Evolutionary conservation across 1,284 basidiomycete genomes (phyloP).

Genomic region (Boletus smithii): DNA sequence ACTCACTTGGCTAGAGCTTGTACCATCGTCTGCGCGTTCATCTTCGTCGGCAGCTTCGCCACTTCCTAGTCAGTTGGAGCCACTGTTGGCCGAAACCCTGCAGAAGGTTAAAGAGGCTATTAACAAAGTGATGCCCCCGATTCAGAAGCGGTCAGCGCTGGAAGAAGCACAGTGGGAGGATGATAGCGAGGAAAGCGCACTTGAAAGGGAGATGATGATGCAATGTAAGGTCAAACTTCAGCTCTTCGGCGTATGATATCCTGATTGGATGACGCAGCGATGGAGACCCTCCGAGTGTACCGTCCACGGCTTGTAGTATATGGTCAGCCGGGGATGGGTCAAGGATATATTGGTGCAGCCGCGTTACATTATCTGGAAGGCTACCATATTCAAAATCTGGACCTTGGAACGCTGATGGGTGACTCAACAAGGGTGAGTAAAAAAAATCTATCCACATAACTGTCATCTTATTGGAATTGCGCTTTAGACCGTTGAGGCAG

Average conservation of each 20-base stretch:
- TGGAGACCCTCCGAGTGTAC: slow-evolving; percentile 89
- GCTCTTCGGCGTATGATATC: not conserved
- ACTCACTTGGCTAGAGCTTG: slow-evolving; percentile 57
- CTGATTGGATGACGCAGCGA: slow-evolving; percentile 50
- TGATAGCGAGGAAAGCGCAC: slow-evolving; percentile 62
- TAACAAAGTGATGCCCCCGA: slow-evolving; percentile 64
- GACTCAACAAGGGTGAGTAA: slow-evolving; percentile 80
- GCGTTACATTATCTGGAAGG: slow-evolving; percentile 93
- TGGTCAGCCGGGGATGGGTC: slow-evolving; percentile 87
- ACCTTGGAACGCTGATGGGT: slow-evolving; percentile 84
- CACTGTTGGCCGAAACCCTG: slow-evolving; percentile 70
- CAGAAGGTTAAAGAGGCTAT: slow-evolving; percentile 73
- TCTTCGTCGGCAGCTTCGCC: slow-evolving; percentile 82
- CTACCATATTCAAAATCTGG: slow-evolving; percentile 91
- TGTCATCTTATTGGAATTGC: not conserved
- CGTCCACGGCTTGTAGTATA: slow-evolving; percentile 87
- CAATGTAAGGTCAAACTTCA: slow-evolving; percentile 59
- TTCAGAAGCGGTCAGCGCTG: slow-evolving; percentile 74
- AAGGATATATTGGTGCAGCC: slow-evolving; percentile 86
- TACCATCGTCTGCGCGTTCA: slow-evolving; percentile 93
- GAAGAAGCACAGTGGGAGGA: slow-evolving; percentile 95
- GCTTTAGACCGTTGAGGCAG: slow-evolving; percentile 81
- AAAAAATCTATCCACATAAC: not conserved
- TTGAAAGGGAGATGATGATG: slow-evolving; percentile 81
- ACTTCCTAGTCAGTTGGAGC: slow-evolving; percentile 82